A percentile compares a stretch with the other conserved stretches of the same genome.
Evolutionary conservation across 768 basidiomycete species (phyloP).

Genomic region (Xerocomus brunneocitrinus): DNA sequence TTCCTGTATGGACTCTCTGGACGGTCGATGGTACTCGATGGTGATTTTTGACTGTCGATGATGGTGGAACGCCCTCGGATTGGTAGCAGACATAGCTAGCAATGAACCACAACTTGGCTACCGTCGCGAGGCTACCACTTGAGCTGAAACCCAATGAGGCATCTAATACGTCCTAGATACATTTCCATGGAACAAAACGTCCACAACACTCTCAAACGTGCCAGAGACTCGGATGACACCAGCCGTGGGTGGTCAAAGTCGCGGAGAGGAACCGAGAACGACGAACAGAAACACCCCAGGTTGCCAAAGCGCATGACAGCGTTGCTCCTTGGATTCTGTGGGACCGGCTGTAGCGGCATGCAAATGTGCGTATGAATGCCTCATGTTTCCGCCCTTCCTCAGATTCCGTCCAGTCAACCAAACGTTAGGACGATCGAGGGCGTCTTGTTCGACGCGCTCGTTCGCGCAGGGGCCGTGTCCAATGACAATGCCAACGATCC

Average conservation of each 20-base stretch:
- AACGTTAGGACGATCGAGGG: slow-evolving; percentile 83
- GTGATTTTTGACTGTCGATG: slow-evolving; percentile 59
- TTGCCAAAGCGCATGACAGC: slow-evolving; percentile 84
- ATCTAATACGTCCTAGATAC: background rate
- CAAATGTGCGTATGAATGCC: slow-evolving; percentile 68
- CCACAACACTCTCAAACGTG: background rate
- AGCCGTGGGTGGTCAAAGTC: slow-evolving; percentile 29
- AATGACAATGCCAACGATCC: slow-evolving; percentile 90
- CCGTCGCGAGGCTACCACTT: background rate
- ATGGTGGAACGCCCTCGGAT: slow-evolving; percentile 44
- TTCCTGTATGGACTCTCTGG: slow-evolving; percentile 71
- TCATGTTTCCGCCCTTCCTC: background rate
- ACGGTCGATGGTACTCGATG: slow-evolving; percentile 73
- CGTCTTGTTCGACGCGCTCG: slow-evolving; percentile 79
- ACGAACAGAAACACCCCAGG: slow-evolving; percentile 43
- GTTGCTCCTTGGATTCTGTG: slow-evolving; percentile 85
- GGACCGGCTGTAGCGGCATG: slow-evolving; percentile 90
- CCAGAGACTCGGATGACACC: slow-evolving; percentile 16
- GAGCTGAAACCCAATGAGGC: background rate
- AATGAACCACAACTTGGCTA: background rate
- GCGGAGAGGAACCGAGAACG: slow-evolving; percentile 26
- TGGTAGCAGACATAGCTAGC: slow-evolving; percentile 41
- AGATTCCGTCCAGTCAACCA: slow-evolving; percentile 45
- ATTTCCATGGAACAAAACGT: background rate
- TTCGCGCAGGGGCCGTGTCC: slow-evolving; percentile 89